Conservation (phyloP, 352 stramenopile genomes). For the Phytophthora multivora region DNA sequence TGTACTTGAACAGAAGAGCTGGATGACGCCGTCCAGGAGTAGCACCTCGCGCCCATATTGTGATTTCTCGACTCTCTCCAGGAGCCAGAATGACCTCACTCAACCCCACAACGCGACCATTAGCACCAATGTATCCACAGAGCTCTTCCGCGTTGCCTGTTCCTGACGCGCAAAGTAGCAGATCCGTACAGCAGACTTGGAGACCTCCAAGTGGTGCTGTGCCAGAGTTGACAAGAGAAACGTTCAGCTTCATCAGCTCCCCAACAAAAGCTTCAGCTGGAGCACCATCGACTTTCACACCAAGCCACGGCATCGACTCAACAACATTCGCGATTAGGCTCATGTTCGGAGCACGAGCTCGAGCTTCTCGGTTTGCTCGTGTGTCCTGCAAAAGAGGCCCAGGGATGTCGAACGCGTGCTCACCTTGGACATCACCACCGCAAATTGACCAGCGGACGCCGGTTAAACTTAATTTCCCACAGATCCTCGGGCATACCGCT, state of each 20-base stretch:
- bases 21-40: constrained; percentile 47
- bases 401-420: constrained; percentile 84
- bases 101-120: constrained; percentile 69
- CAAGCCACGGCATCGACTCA: constrained; percentile 81
- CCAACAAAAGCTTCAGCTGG: constrained; percentile 56
- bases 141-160: constrained; percentile 29
- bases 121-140: constrained; percentile 64
- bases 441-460: constrained; percentile 87
- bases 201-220: constrained; percentile 53
- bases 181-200: constrained; percentile 69
- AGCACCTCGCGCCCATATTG: constrained; percentile 55
- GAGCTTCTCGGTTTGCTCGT: constrained; percentile 67
- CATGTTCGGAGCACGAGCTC: constrained; percentile 75
- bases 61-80: constrained; percentile 54
- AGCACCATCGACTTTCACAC: constrained; percentile 60
- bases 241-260: constrained; percentile 63
- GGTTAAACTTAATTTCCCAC: constrained; percentile 63
- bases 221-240: constrained; percentile 64
- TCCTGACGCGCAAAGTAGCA: constrained; percentile 57
- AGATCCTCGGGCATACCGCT: constrained; percentile 59
- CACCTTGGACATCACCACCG: constrained; percentile 76
- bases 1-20: constrained; percentile 79
- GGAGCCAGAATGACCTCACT: constrained; percentile 50
- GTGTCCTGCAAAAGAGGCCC: constrained; percentile 84
- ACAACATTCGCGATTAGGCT: constrained; percentile 78